Evolutionary conservation across 352 stramenopile genomes (phyloP).

Genomic region (Lagenidium giganteum): DNA sequence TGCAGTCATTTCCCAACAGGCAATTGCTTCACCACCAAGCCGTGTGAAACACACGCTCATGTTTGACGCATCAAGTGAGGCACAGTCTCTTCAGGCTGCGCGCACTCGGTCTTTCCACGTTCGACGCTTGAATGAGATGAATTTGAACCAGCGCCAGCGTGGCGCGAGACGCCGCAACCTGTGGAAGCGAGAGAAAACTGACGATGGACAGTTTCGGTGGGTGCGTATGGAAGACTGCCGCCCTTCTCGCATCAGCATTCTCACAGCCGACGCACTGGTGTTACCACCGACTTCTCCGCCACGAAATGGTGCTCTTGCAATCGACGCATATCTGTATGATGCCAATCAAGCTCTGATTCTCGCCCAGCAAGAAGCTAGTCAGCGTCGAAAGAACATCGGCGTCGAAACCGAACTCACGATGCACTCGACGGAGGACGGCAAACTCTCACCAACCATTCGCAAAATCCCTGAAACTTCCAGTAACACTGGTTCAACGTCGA

Average conservation of each 20-base stretch:
- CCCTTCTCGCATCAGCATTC: slow-evolving; percentile 57
- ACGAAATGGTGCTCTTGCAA: slow-evolving; percentile 12
- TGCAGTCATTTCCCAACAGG: slow-evolving; percentile 66
- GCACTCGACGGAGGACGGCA: slow-evolving; percentile 28
- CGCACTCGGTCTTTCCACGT: slow-evolving; percentile 76
- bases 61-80: slow-evolving; percentile 22
- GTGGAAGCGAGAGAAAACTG: slow-evolving; percentile 71
- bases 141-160: slow-evolving; percentile 73
- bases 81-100: slow-evolving; percentile 36
- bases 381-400: slow-evolving; percentile 19
- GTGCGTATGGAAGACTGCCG: slow-evolving; percentile 65
- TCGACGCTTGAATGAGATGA: slow-evolving; percentile 74
- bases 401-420: slow-evolving; percentile 75
- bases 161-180: slow-evolving; percentile 65
- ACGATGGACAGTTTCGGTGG: slow-evolving; percentile 76
- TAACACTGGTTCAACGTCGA: slow-evolving; percentile 13
- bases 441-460: slow-evolving; percentile 48
- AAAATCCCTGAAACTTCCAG: slow-evolving; percentile 33
- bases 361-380: slow-evolving; percentile 8
- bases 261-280: slow-evolving; percentile 23
- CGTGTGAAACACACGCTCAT: slow-evolving; percentile 9
- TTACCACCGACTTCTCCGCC: slow-evolving; percentile 6
- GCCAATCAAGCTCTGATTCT: slow-evolving; percentile 1
- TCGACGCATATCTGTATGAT: slow-evolving; percentile 34
- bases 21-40: slow-evolving; percentile 23